Conservation (phyloP, 2,329 filamentous ascomycete species). For the Davidsoniella neocaledoniae region DNA sequence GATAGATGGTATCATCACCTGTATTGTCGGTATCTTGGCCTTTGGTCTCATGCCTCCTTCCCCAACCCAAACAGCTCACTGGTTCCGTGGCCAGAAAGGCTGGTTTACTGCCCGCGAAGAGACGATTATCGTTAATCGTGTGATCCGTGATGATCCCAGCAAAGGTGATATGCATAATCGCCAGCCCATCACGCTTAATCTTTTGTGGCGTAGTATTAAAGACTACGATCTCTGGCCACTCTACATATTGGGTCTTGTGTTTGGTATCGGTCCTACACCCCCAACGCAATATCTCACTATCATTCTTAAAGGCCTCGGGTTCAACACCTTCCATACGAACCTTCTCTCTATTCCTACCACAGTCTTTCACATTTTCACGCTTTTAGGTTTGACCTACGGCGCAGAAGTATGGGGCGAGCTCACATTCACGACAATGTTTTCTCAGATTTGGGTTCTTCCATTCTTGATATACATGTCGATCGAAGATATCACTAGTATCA, state of each 20-base stretch:
- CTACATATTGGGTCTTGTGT: conserved; percentile 32
- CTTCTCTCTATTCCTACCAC: conserved; percentile 35
- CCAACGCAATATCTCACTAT: conserved; percentile 35
- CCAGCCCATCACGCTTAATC: conserved; percentile 32
- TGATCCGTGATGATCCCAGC: conserved; percentile 40
- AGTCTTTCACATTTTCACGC: conserved; percentile 21
- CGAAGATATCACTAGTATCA: conserved; percentile 16
- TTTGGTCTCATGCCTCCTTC: conserved; percentile 38
- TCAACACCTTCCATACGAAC: conserved; percentile 36
- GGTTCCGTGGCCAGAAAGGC: conserved; percentile 34
- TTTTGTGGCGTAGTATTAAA: conserved; percentile 33
- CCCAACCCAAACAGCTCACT: conserved; percentile 33
- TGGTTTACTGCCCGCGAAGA: conserved; percentile 48
- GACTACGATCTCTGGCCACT: conserved; percentile 44
- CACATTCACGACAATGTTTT: conserved; percentile 26
- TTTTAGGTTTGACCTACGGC: conserved; percentile 29
- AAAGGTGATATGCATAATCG: conserved; percentile 46
- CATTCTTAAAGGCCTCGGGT: conserved; percentile 32
- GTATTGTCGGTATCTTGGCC: conserved; percentile 33
- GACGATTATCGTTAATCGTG: conserved; percentile 42
- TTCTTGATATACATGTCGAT: conserved; percentile 30
- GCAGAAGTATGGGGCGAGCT: conserved; percentile 27
- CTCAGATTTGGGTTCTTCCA: conserved; percentile 37
- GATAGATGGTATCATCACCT: conserved; percentile 31
- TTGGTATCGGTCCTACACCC: conserved; percentile 30